Evolutionary conservation across 2,329 filamentous ascomycete genomes (phyloP).

Genomic region (Rugonectria rugulosa): DNA sequence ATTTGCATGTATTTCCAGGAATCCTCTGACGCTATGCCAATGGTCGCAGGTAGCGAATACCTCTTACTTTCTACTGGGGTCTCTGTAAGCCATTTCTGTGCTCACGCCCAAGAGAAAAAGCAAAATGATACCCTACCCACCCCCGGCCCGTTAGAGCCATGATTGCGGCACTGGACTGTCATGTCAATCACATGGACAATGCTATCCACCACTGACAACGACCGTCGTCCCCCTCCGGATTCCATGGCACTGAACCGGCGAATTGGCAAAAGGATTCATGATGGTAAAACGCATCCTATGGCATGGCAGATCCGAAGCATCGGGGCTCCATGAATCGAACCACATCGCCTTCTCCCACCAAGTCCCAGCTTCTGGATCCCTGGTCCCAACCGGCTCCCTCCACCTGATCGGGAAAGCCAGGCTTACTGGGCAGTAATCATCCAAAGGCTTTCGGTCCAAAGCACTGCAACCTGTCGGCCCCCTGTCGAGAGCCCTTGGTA

Average conservation of each 20-base stretch:
- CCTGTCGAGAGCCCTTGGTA: conserved; percentile 43
- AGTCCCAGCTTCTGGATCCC: conserved; percentile 19
- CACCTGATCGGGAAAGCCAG: conserved; percentile 36
- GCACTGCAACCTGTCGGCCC: conserved; percentile 35
- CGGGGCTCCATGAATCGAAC: conserved; percentile 31
- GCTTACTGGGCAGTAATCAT: conserved; percentile 37
- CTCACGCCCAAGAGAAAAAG: conserved; percentile 26
- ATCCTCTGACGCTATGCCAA: conserved; percentile 21
- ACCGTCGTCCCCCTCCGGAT: conserved; percentile 6
- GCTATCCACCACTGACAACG: conserved; percentile 28
- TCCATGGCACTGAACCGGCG: conserved; percentile 20
- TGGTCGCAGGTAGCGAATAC: conserved; percentile 31
- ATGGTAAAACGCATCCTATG: conserved; percentile 24
- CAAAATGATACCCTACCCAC: conserved; percentile 33
- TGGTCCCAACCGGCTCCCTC: conserved; percentile 25
- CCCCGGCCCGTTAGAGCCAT: conserved; percentile 35
- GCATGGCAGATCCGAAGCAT: conserved; percentile 25
- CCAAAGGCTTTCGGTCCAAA: conserved; percentile 29
- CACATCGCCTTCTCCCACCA: conserved; percentile 26
- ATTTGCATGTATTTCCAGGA: conserved; percentile 30
- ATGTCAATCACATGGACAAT: conserved; percentile 39
- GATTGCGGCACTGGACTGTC: conserved; percentile 33
- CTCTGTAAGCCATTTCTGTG: conserved; percentile 13
- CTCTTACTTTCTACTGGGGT: conserved; percentile 4
- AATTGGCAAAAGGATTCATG: conserved; percentile 30